Conservation (phyloP, 73 alveolate genomes). For the Paramecium caudatum region DNA sequence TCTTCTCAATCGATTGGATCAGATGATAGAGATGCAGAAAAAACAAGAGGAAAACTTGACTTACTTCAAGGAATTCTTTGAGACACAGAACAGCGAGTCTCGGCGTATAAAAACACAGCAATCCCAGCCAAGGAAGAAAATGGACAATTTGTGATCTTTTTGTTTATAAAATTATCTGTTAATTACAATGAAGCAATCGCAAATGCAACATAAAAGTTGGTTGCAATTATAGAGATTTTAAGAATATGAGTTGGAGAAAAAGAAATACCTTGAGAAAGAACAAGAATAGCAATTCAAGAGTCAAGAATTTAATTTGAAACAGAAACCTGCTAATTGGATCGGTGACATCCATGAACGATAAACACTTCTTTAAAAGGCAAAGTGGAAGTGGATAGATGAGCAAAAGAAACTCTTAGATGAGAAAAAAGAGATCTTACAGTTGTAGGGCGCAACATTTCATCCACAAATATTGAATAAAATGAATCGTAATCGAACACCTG, state of each 20-base stretch:
- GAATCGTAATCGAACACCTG: background rate
- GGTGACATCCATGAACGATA: slow-evolving; percentile 43
- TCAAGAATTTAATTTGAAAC: background rate
- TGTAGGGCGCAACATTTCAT: slow-evolving; percentile 30
- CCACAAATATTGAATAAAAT: slow-evolving; percentile 17
- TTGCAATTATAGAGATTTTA: slow-evolving; percentile 29
- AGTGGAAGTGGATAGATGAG: slow-evolving; percentile 42
- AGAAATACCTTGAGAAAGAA: slow-evolving; percentile 35
- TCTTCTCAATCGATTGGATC: slow-evolving; percentile 43
- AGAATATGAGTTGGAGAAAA: slow-evolving; percentile 12
- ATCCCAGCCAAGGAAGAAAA: background rate
- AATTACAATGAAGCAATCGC: background rate
- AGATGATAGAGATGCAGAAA: slow-evolving; percentile 35
- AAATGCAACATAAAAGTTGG: slow-evolving; percentile 13
- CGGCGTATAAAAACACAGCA: slow-evolving; percentile 23
- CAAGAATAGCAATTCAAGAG: slow-evolving; percentile 10
- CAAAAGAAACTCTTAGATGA: background rate
- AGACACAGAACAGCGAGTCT: slow-evolving; percentile 1
- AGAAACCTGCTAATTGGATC: background rate
- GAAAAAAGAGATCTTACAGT: background rate
- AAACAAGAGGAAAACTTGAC: slow-evolving; percentile 11
- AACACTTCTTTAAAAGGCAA: background rate
- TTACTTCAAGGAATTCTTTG: background rate
- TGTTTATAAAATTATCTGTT: slow-evolving; percentile 29
- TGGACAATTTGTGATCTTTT: slow-evolving; percentile 36